Evolutionary conservation across 257 asterid genomes (phyloP), one percentile per base, ranked within the genome.

Genomic region (Schizonepeta tenuifolia): DNA sequence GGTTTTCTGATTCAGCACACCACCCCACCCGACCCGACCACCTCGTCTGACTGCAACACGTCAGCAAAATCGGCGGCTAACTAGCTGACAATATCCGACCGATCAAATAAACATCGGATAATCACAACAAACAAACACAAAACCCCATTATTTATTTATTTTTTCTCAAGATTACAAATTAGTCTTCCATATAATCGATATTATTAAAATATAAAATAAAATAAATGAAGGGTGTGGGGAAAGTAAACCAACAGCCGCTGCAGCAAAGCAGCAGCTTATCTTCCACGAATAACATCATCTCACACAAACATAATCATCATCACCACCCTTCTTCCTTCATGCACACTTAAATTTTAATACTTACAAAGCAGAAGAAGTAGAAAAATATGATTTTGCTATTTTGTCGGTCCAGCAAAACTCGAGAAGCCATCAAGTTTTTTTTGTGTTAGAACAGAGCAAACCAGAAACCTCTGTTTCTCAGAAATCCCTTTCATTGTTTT

Each of bases 181-280:
- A 26, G 9, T 40, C 47, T 69, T 31, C 57, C 58, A 17, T 36
- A 13, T 36, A 13, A 15, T 12, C 8, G 17, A 43, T 13, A 10
- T 11, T 2, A 43, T 11, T n/a, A n/a, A 43, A 12, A 9, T 10
- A 9, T 12, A 11, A 14, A 36, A 21, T 53, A 5, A 18, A 3
- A 35, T 57, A 56, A 21, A 41, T 9, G 7, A 55, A 62, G 64
- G 87, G 74, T 80, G 79, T 2, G 83, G 26, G 73, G 82, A 36
- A 64, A 65, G 75, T 60, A 15, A 58, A 20, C n/a, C 64, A 72
- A 62, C 64, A 50, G 56, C 22, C 12, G 36, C 70, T 65, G 57
- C 81, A 68, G 78, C 88, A 81, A 81, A 81, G 36, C 70, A 70
- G 57, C 81, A 68, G 78, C 88, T 84, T 84, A 81, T 81, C 84